Base-by-base conservation (phyloP, 129 eudicot species). In the Saussurea involucrata region DNA sequence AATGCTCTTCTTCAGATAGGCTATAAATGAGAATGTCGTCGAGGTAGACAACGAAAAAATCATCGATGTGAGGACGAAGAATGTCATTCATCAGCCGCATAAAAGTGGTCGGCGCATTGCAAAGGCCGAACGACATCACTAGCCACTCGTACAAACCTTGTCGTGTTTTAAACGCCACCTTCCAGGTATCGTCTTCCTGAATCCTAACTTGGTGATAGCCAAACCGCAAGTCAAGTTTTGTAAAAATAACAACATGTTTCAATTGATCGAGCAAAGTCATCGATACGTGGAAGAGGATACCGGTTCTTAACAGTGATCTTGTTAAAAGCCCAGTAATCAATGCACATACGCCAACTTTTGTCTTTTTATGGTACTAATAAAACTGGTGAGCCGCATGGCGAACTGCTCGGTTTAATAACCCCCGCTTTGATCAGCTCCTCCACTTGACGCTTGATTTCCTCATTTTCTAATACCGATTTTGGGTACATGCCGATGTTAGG, bases 141-240 rank as follows among this genome's bases (percentile, higher is more conserved):
- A 78, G 12, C 82, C 82, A 78, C 24, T 78, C 60, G 27, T 17
- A 78, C 33, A 80, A 66, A 17, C 71, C 80, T 73, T 80, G 75
- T 21, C 69, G 33, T 2, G 70, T 73, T 63, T 73, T 73, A 22
- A 80, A 73, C 5, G 76, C 42, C 2, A 76, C 66, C 44, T 80
- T 80, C 84, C 84, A 80, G 13, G 75, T 66, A 53, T 80, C 84
- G 9, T 80, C 80, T 57, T 74, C 75, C 5, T 7, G 66, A 13
- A 80, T 53, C 18, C 84, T 60, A 15, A 80, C 80, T 74, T 80
- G 63, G 66, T 80, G 75, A 67, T 80, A 80, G 0, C 80, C 75
- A 15, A 69, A 71, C 36, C 64, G 63, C 13, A 79, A 34, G 64
- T 79, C 77, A 7, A 70, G 71, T 36, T 79, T 79, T 1, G 83